Base-by-base conservation (phyloP, 2,329 filamentous ascomycete genomes). In the Tolypocladium paradoxum region DNA sequence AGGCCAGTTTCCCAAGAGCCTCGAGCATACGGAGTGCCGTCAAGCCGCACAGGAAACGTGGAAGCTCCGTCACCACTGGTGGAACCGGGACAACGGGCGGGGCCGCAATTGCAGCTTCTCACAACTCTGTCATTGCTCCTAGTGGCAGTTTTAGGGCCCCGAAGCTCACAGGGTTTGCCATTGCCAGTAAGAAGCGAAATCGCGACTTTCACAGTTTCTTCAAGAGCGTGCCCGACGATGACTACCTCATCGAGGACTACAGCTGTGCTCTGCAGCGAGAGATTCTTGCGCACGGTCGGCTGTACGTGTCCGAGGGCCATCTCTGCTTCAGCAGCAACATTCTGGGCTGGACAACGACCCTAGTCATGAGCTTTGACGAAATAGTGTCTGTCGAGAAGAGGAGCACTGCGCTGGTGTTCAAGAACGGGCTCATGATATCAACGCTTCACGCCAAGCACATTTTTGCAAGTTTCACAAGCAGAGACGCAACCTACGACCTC, bases 321-420 rank as follows among this genome's bases (percentile, higher is more conserved):
- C 83, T 99, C 48, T 99, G 93, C 74, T 99, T 99, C 71, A 96
- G 91, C 64, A 97, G 93, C 75, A 99, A 99, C 66, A 99, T 99
- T 59, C 81, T 99, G 48, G 93, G 93, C 52, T 99, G 93, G 93
- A 88, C 95, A 24, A 99, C 93, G 0, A 99, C 93, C 1, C 76
- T 99, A 43, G 92, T 99, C 51, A 96, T 99, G 74, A 95, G 90
- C 68, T 99, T 99, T 66, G 93, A 99, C 65, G 93, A 99, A 69
- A 89, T 99, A 54, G 89, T 97, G 22, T 90, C 92, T 1, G 88
- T 99, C 8, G 93, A 99, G 71, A 97, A 97, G 73, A 88, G 95
- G 68, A 96, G 85, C 66, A 99, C 93, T 0, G 93, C 93, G 0
- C 78, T 99, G 55, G 77, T 99, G 2, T 97, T 99, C 71, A 95